Percentiles rank a stretch among this genome's conserved stretches.
Evolutionary conservation across 495 filamentous ascomycete species (phyloP).

Genomic region (Penicillium waksmanii): DNA sequence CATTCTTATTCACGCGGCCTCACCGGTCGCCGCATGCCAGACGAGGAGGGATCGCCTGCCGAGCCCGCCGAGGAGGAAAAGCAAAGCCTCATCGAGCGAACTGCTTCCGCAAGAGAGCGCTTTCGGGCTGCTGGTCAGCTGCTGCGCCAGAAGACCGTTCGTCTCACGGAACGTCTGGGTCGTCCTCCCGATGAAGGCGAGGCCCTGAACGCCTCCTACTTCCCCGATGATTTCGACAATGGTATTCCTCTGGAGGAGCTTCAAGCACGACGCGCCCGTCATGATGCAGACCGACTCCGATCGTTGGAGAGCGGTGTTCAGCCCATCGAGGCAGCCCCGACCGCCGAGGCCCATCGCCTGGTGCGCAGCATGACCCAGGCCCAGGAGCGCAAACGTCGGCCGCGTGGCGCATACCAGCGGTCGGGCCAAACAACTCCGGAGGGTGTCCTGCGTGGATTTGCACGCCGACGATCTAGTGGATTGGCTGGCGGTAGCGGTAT

Average conservation of each 20-base stretch:
- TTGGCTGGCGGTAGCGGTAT: slow-evolving; percentile 41
- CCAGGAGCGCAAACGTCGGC: slow-evolving; percentile 38
- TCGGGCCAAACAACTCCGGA: slow-evolving; percentile 48
- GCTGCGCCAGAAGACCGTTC: slow-evolving; percentile 40
- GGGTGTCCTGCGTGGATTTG: slow-evolving; percentile 32
- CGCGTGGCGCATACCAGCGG: slow-evolving; percentile 39
- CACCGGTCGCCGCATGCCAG: slow-evolving; percentile 13
- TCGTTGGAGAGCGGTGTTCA: slow-evolving; percentile 27
- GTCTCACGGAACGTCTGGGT: slow-evolving; percentile 42
- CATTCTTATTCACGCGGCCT: slow-evolving; percentile 24
- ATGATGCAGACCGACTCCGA: slow-evolving; percentile 26
- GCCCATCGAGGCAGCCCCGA: slow-evolving; percentile 29
- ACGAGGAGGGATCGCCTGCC: neutral
- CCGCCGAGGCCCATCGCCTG: slow-evolving; percentile 47
- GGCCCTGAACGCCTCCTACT: slow-evolving; percentile 34
- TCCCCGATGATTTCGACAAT: slow-evolving; percentile 41
- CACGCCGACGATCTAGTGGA: slow-evolving; percentile 31
- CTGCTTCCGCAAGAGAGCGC: slow-evolving; percentile 31
- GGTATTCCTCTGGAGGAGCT: slow-evolving; percentile 28
- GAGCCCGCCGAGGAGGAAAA: slow-evolving; percentile 19
- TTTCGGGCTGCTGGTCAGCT: slow-evolving; percentile 40
- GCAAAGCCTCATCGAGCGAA: slow-evolving; percentile 19
- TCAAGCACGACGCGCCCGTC: slow-evolving; percentile 25
- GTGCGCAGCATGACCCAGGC: slow-evolving; percentile 45
- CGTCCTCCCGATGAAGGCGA: slow-evolving; percentile 45